Evolutionary conservation across 805 yeast genomes (phyloP).

Genomic region (Candida incommunis): DNA sequence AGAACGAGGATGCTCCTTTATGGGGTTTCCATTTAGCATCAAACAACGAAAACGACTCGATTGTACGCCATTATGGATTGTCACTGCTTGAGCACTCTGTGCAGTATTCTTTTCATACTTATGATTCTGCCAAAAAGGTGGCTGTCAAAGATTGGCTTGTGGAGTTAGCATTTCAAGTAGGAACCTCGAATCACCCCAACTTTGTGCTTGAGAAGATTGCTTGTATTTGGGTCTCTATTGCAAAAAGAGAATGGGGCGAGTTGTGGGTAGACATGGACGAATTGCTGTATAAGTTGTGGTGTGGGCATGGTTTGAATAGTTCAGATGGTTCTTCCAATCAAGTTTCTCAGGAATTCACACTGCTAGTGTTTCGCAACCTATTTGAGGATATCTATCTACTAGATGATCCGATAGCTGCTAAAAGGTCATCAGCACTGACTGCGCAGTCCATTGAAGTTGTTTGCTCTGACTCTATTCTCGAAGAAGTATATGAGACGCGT

Average conservation of each 20-base stretch:
- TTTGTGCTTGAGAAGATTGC: conserved; percentile 84
- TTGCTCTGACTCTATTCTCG: conserved; percentile 53
- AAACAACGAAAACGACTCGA: conserved; percentile 38
- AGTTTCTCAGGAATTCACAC: conserved; percentile 45
- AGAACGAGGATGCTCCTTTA: conserved; percentile 69
- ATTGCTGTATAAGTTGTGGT: conserved; percentile 67
- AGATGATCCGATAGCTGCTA: conserved; percentile 83
- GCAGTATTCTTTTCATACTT: conserved; percentile 36
- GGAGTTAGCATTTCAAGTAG: conserved; percentile 51
- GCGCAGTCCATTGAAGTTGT: conserved; percentile 77
- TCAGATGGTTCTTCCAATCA: conserved; percentile 41
- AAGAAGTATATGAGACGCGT: conserved; percentile 49
- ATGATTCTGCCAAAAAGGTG: conserved; percentile 40
- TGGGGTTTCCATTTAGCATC: conserved; percentile 87
- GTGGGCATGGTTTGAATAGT: too few relatives aligned
- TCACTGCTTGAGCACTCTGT: conserved; percentile 66
- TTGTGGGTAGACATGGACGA: conserved; percentile 86
- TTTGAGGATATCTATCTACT: conserved; percentile 87
- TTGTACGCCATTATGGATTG: conserved; percentile 83
- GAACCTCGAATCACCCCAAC: conserved; percentile 67
- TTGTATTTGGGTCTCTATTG: conserved; percentile 78
- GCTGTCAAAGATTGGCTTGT: conserved; percentile 77
- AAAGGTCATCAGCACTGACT: conserved; percentile 59
- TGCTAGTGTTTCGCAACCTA: conserved; percentile 67
- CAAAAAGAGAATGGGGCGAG: conserved; percentile 82